phyloP scores from a whole-genome alignment of 257 asterid genomes.

The Gentiana dahurica region DNA sequence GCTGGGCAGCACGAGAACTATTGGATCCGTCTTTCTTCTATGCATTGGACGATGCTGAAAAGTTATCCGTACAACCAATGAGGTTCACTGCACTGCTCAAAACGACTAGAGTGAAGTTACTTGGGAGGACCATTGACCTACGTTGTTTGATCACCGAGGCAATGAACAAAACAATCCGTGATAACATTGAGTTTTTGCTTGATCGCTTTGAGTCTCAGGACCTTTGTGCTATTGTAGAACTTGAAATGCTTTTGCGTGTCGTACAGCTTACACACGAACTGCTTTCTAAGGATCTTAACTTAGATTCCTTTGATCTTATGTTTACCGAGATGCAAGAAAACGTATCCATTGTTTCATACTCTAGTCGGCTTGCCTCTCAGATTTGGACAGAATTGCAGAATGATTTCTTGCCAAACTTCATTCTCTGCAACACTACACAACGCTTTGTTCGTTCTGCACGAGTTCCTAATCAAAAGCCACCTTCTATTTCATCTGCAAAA shows the following conservation, averaged over 20 bases:
- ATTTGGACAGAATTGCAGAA: constrained; percentile 98
- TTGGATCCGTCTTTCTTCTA: constrained; percentile 94
- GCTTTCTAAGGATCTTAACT: constrained; percentile 62
- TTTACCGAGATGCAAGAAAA: constrained; percentile 95
- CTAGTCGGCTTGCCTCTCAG: constrained; percentile 96
- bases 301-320: constrained; percentile 81
- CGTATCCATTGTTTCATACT: constrained; percentile 88
- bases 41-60: constrained; percentile 84
- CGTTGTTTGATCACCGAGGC: constrained; percentile 84
- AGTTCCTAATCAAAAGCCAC: constrained; percentile 71
- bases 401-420: constrained; percentile 90
- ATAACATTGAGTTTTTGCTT: constrained; percentile 80
- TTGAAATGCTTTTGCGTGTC: constrained; percentile 75
- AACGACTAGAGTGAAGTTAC: constrained; percentile 91
- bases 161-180: constrained; percentile 80
- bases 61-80: constrained; percentile 80
- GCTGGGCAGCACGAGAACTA: constrained; percentile 98
- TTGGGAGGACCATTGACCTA: constrained; percentile 92
- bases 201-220: constrained; percentile 96
- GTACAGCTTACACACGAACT: constrained; percentile 80
- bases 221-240: constrained; percentile 86
- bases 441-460: constrained; percentile 89
- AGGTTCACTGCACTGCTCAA: constrained; percentile 67
- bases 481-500: constrained; percentile 85
- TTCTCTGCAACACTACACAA: constrained; percentile 95